Conservation (phyloP, 768 basidiomycete genomes). For the Podaxis pistillaris region DNA sequence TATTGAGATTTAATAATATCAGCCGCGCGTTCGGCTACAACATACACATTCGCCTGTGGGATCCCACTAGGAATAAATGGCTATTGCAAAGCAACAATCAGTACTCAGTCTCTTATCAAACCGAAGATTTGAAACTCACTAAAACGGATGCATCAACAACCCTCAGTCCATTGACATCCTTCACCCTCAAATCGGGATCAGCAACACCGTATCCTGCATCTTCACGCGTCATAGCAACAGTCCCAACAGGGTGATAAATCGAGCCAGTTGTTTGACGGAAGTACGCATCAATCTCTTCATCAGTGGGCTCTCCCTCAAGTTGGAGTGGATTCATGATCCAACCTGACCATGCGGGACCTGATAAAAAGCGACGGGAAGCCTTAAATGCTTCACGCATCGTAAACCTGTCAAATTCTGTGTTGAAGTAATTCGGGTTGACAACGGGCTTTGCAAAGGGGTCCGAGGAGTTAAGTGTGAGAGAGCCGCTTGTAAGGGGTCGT, state of each 20-base stretch:
- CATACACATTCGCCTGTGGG: constrained; percentile 18
- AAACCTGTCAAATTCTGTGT: constrained; percentile 38
- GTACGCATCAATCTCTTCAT: constrained; percentile 28
- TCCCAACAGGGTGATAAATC: constrained; percentile 28
- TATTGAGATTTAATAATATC: constrained; percentile 17
- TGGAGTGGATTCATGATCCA: constrained; percentile 19
- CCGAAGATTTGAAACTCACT: neutral
- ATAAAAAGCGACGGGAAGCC: constrained; percentile 18
- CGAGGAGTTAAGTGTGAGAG: constrained; percentile 20
- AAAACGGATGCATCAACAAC: constrained; percentile 37
- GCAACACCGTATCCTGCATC: constrained; percentile 20
- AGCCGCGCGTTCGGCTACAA: constrained; percentile 18
- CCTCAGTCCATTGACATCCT: constrained; percentile 30
- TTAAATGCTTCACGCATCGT: constrained; percentile 23
- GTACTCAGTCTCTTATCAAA: neutral
- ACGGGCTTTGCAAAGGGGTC: constrained; percentile 47
- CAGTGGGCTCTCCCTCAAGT: constrained; percentile 19
- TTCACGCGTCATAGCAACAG: constrained; percentile 28
- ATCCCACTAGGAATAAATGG: constrained; percentile 18
- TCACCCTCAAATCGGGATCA: constrained; percentile 28
- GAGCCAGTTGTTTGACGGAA: constrained; percentile 20
- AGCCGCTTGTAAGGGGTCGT: constrained; percentile 18
- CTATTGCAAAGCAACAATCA: neutral
- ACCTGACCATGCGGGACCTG: constrained; percentile 20
- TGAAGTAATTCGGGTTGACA: constrained; percentile 52